A percentile compares a stretch with the other conserved stretches of the same genome.
phyloP scores from a whole-genome alignment of 2,329 filamentous ascomycete species.

The Curvularia lunata region DNA sequence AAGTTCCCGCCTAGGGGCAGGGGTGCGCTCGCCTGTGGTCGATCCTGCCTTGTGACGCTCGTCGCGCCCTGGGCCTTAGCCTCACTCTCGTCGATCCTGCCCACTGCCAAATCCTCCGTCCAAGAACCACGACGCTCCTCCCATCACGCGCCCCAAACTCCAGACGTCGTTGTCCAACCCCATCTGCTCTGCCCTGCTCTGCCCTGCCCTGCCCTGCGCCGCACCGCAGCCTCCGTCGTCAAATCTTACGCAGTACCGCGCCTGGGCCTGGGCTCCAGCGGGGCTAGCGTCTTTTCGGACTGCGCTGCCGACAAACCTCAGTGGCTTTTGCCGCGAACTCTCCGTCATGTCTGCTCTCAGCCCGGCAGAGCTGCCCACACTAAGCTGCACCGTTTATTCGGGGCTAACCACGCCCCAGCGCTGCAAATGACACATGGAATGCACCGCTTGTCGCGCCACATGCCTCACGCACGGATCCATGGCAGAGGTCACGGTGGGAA shows the following conservation, averaged over 20 bases:
- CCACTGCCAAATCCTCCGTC: conserved; percentile 14
- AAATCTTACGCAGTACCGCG: conserved; percentile 8
- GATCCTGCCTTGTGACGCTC: conserved; percentile 24
- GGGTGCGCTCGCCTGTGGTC: conserved; percentile 18
- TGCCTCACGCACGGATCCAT: conserved; percentile 10
- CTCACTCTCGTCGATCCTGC: conserved; percentile 47
- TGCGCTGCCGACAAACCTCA: conserved; percentile 34
- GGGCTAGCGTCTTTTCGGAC: conserved; percentile 24
- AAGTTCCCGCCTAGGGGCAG: conserved; percentile 33
- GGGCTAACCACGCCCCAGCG: conserved; percentile 8
- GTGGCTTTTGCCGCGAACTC: conserved; percentile 29
- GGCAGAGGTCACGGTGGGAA: conserved; percentile 12
- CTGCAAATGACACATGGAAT: conserved; percentile 12
- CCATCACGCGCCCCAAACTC: too few relatives aligned
- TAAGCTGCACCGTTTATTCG: conserved; percentile 12
- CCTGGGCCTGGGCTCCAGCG: conserved; percentile 3
- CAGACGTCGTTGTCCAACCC: too few relatives aligned
- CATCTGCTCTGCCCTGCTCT: not conserved
- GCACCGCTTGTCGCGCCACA: conserved; percentile 12
- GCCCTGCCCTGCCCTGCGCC: not conserved
- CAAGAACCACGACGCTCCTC: too few relatives aligned
- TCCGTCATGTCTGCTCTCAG: conserved; percentile 21
- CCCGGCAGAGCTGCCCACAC: conserved; percentile 22
- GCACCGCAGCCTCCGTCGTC: conserved; percentile 8
- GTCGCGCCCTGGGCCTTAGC: conserved; percentile 28